These are phyloP conservation scores for Penicillium cosmopolitanum DNA, from an alignment of 495 filamentous ascomycete species.

Conservation along the genomic window DNA sequence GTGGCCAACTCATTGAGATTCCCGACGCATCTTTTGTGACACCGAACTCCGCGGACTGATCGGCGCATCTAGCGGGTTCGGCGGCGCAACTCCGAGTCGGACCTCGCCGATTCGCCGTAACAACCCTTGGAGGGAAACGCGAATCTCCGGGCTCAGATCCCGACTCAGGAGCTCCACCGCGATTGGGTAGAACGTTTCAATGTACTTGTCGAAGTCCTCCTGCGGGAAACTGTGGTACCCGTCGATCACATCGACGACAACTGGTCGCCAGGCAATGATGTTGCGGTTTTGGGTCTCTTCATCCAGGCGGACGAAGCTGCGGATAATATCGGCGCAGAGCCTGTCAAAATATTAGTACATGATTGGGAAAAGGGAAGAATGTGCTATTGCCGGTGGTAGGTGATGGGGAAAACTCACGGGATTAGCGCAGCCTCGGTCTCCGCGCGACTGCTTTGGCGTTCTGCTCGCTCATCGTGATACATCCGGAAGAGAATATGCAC, in stretches of 20 bases:
- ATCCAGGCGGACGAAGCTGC: conserved; percentile 78
- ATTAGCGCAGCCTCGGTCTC: conserved; percentile 91
- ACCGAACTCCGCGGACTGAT: conserved; percentile 52
- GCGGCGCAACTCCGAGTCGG: conserved; percentile 63
- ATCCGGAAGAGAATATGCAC: conserved; percentile 93
- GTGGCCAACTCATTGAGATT: conserved; percentile 22
- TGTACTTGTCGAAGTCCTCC: conserved; percentile 79
- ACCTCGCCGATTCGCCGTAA: conserved; percentile 83
- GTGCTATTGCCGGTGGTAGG: background rate
- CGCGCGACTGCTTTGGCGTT: conserved; percentile 73
- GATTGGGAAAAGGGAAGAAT: conserved; percentile 12
- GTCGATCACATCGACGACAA: conserved; percentile 96
- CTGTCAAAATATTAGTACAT: conserved; percentile 32
- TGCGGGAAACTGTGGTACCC: conserved; percentile 86
- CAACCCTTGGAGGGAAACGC: conserved; percentile 73
- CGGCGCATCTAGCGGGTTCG: conserved; percentile 40
- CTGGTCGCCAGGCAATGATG: conserved; percentile 93
- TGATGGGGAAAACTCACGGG: conserved; percentile 58
- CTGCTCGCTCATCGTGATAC: conserved; percentile 87
- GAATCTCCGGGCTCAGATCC: conserved; percentile 78
- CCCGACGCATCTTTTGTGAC: conserved; percentile 38
- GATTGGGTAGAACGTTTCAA: conserved; percentile 83
- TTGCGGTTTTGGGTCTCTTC: conserved; percentile 96
- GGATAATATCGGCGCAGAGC: conserved; percentile 89
- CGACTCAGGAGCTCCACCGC: conserved; percentile 80